Evolutionary conservation across 768 basidiomycete species (phyloP).

Genomic region (Lactarius vividus): DNA sequence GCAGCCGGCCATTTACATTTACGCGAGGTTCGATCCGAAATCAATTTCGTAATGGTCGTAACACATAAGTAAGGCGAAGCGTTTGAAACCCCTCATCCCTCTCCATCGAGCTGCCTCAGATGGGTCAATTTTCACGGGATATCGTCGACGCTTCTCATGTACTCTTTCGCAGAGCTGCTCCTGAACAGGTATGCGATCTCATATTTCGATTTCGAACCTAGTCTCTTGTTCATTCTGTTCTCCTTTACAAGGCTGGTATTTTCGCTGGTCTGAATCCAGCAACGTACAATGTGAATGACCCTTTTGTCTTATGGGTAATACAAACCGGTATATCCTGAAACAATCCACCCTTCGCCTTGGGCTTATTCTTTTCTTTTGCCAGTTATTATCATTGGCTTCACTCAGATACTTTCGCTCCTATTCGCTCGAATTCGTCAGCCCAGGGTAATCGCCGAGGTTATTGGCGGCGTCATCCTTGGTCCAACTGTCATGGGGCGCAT

Average conservation of each 20-base stretch:
- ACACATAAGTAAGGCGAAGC: neutral
- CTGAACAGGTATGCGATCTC: conserved; percentile 22
- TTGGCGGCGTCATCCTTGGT: conserved; percentile 86
- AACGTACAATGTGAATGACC: conserved; percentile 58
- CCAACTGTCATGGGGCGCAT: conserved; percentile 70
- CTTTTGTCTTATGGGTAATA: conserved; percentile 73
- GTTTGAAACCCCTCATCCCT: neutral
- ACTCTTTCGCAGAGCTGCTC: conserved; percentile 45
- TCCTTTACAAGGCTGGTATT: conserved; percentile 58
- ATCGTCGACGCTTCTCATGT: conserved; percentile 31
- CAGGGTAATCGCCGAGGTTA: conserved; percentile 89
- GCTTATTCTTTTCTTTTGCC: conserved; percentile 16
- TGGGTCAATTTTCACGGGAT: conserved; percentile 49
- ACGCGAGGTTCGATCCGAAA: neutral
- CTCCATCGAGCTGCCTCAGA: conserved; percentile 30
- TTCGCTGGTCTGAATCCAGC: conserved; percentile 75
- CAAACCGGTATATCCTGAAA: conserved; percentile 55
- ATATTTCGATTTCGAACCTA: neutral
- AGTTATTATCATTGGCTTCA: conserved; percentile 81
- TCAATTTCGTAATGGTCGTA: neutral
- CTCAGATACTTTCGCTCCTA: conserved; percentile 64
- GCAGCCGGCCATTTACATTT: neutral
- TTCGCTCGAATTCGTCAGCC: conserved; percentile 79
- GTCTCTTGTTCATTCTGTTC: neutral
- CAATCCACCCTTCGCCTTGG: neutral